Conservation (phyloP, 2,329 filamentous ascomycete genomes). For the Niveomyces coronatus region DNA sequence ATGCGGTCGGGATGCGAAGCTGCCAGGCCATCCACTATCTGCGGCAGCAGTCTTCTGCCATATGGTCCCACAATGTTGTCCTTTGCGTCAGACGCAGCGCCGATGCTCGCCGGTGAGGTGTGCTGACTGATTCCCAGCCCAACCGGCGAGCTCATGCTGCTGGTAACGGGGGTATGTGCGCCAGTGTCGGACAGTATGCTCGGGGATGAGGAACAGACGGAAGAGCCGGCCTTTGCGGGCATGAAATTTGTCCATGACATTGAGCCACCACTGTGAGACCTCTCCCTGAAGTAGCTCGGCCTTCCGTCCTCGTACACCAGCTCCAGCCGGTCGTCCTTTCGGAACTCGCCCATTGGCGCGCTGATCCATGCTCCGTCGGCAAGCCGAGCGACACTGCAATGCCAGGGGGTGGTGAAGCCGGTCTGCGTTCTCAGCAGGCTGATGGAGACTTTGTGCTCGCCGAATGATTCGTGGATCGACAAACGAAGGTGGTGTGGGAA, state of each 20-base stretch:
- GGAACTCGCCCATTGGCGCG: constrained; percentile 18
- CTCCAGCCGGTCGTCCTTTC: constrained; percentile 14
- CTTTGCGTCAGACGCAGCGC: background rate
- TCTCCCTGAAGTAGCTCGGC: constrained; percentile 15
- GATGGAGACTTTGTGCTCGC: constrained; percentile 19
- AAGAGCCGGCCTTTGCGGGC: background rate
- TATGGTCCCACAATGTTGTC: constrained; percentile 5
- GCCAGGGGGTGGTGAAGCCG: constrained; percentile 23
- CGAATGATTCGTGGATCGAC: constrained; percentile 21
- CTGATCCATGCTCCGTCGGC: constrained; percentile 17
- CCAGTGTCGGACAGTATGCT: background rate
- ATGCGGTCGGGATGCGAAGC: constrained; percentile 16
- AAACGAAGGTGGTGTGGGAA: constrained; percentile 20
- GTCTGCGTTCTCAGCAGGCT: constrained; percentile 20
- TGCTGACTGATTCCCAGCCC: constrained; percentile 3
- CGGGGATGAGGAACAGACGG: background rate
- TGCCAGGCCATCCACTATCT: constrained; percentile 20
- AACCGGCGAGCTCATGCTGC: background rate
- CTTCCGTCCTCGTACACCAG: constrained; percentile 15
- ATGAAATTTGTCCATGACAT: constrained; percentile 4
- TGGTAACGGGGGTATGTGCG: background rate
- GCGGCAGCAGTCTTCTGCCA: constrained; percentile 18
- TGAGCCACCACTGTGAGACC: background rate
- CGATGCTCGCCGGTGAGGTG: background rate
- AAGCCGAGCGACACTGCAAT: constrained; percentile 17